These are phyloP conservation scores for Cucumis melo DNA, from an alignment of 306 rosid species.

Conservation along the genomic window DNA sequence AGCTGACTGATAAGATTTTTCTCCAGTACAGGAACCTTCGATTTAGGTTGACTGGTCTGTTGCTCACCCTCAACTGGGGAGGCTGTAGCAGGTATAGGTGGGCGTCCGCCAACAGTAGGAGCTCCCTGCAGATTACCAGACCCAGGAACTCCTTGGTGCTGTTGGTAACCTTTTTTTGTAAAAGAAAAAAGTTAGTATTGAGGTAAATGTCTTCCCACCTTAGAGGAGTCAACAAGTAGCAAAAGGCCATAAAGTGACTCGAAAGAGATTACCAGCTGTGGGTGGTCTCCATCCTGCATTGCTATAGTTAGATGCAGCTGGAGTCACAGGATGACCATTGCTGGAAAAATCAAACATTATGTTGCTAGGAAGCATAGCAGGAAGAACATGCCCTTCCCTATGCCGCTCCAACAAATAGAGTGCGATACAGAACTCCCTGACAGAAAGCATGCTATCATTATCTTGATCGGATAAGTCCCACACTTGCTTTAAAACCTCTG, in stretches of 20 bases:
- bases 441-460: slow-evolving; percentile 97
- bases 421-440: slow-evolving; percentile 88
- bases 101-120: slow-evolving; percentile 41
- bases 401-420: slow-evolving; percentile 88
- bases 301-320: slow-evolving; percentile 17
- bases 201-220: slow-evolving; percentile 1
- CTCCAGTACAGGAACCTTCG: slow-evolving; percentile 76
- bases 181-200: slow-evolving; percentile 12
- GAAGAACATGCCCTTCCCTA: slow-evolving; percentile 86
- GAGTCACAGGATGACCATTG: slow-evolving; percentile 37
- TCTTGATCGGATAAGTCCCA: slow-evolving; percentile 99
- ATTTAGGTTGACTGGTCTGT: slow-evolving; percentile 38
- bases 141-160: slow-evolving; percentile 45
- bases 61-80: slow-evolving; percentile 50
- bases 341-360: slow-evolving; percentile 54
- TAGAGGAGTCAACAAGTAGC: neutral
- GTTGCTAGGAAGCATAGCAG: slow-evolving; percentile 60
- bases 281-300: slow-evolving; percentile 60
- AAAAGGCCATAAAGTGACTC: slow-evolving; percentile 7
- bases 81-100: slow-evolving; percentile 45
- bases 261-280: slow-evolving; percentile 40
- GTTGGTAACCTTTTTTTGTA: slow-evolving; percentile 42
- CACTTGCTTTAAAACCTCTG: slow-evolving; percentile 96
- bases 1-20: slow-evolving; percentile 67
- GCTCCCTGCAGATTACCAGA: slow-evolving; percentile 34